Evolutionary conservation across 2,329 filamentous ascomycete species (phyloP).

Genomic region (Monilinia vaccinii-corymbosi): DNA sequence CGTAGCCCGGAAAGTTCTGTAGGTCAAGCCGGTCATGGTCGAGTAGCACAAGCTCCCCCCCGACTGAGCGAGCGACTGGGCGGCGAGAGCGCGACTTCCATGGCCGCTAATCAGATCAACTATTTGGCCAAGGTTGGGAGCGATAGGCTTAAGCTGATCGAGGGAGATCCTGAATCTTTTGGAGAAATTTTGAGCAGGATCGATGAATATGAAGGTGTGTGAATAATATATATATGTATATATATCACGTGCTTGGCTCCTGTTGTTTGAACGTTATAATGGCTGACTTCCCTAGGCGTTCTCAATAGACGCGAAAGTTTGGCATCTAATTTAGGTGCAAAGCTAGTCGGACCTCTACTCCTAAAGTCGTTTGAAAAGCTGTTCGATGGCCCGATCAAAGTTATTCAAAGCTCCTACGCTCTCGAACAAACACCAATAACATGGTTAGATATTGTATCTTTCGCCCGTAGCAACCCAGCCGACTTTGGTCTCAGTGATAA

Average conservation of each 20-base stretch:
- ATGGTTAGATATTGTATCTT: constrained; percentile 81
- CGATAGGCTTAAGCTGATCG: constrained; percentile 42
- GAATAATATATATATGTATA: no score
- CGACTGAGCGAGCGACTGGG: no score
- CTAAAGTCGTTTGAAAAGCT: constrained; percentile 79
- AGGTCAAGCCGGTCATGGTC: constrained; percentile 21
- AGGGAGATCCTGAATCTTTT: constrained; percentile 57
- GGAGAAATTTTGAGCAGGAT: constrained; percentile 64
- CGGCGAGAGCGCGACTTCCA: neutral
- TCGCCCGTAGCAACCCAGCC: constrained; percentile 69
- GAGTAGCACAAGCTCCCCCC: constrained; percentile 19
- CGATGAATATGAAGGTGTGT: constrained; percentile 62
- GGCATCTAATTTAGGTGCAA: constrained; percentile 75
- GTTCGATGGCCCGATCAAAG: constrained; percentile 68
- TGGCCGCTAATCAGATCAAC: constrained; percentile 37
- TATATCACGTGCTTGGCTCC: constrained; percentile 2
- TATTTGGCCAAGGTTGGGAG: constrained; percentile 40
- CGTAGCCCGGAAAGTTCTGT: constrained; percentile 19
- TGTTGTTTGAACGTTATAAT: neutral
- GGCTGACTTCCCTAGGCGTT: constrained; percentile 44
- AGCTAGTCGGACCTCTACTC: constrained; percentile 71
- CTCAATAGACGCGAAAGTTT: constrained; percentile 79
- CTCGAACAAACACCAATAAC: constrained; percentile 55
- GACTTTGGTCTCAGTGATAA: constrained; percentile 67
- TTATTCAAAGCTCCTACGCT: constrained; percentile 37